A percentile compares a stretch with the other conserved stretches of the same genome.
These are phyloP conservation scores for Amphicarpaea edgeworthii DNA, from an alignment of 306 rosid species.

Conservation along the genomic window DNA sequence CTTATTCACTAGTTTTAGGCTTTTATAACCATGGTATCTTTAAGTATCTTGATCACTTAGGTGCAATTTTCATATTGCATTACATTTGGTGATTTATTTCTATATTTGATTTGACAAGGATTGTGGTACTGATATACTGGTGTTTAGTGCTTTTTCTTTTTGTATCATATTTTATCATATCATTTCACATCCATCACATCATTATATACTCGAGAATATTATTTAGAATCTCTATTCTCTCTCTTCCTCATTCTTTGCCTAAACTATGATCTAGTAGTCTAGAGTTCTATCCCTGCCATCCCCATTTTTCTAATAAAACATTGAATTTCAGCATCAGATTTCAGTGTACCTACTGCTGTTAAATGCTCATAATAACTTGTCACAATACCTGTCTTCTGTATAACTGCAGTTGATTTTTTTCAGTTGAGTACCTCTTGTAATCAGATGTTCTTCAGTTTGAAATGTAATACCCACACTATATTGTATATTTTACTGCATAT, in stretches of 20 bases:
- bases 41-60: too few relatives aligned
- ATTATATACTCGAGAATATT: not conserved
- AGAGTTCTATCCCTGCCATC: too few relatives aligned
- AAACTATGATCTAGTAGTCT: too few relatives aligned
- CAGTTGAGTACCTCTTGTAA: not conserved
- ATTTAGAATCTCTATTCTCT: not conserved
- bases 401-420: not conserved
- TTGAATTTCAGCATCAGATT: too few relatives aligned
- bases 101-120: too few relatives aligned
- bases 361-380: not conserved
- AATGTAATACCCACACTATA: not conserved
- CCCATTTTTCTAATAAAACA: too few relatives aligned
- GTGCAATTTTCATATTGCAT: too few relatives aligned
- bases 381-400: conserved; percentile 1
- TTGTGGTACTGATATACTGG: too few relatives aligned
- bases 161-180: too few relatives aligned
- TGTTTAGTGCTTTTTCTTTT: too few relatives aligned
- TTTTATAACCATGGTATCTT: too few relatives aligned
- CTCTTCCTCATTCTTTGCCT: not conserved
- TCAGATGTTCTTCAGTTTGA: conserved; percentile 22
- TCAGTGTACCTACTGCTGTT: not conserved
- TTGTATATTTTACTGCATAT: not conserved
- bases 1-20: conserved; percentile 11
- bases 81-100: too few relatives aligned
- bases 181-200: not conserved